Percentiles rank a stretch among this genome's conserved stretches.
Evolutionary conservation across 768 basidiomycete genomes (phyloP).

Genomic region (Lactifluus rugatus): DNA sequence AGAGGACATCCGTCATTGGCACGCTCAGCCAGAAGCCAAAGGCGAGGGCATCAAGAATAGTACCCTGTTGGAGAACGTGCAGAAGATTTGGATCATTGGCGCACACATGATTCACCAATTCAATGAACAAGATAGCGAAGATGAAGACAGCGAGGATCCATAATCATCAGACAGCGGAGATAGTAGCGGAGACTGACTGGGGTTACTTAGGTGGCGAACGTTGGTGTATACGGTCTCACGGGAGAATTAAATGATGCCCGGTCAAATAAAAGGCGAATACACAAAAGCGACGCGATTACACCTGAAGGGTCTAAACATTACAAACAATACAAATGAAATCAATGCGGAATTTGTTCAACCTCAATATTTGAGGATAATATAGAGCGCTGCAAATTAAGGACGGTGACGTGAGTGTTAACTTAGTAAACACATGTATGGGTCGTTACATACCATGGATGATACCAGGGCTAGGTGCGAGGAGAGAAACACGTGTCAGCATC

Average conservation of each 20-base stretch:
- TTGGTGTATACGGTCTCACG: neutral
- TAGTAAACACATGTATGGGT: constrained; percentile 14
- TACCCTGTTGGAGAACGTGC: constrained; percentile 41
- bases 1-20: constrained; percentile 85
- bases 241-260: neutral
- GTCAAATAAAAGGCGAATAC: neutral
- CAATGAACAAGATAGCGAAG: constrained; percentile 61
- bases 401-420: neutral
- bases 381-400: constrained; percentile 43
- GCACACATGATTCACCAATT: constrained; percentile 73
- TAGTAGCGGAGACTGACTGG: constrained; percentile 21
- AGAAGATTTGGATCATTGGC: constrained; percentile 62
- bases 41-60: constrained; percentile 39
- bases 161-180: constrained; percentile 20
- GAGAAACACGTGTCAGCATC: constrained; percentile 14
- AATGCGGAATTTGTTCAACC: neutral
- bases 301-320: neutral
- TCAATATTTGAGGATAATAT: constrained; percentile 74
- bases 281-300: neutral
- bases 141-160: constrained; percentile 19
- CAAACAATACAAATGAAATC: neutral
- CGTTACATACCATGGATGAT: constrained; percentile 51
- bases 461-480: constrained; percentile 44
- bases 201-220: neutral
- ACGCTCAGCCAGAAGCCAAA: constrained; percentile 45